phyloP scores from a whole-genome alignment of 2,329 filamentous ascomycete genomes.

The Aspergillus sp. region DNA sequence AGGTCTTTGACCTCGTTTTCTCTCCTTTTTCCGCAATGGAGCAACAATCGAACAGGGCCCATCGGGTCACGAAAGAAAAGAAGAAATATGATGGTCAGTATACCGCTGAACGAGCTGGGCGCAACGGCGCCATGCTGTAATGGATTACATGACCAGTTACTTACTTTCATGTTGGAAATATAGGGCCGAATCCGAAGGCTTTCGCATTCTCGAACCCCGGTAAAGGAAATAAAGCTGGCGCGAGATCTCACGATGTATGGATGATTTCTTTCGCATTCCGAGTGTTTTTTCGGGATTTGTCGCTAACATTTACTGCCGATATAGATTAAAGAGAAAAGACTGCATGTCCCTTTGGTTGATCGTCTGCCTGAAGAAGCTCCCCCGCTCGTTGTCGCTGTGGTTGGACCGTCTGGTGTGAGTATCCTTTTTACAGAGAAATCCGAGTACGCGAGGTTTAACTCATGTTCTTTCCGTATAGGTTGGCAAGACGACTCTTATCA shows the following conservation, averaged over 20 bases:
- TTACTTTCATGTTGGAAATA: slow-evolving; percentile 8
- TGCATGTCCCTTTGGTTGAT: slow-evolving; percentile 96
- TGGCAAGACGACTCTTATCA: slow-evolving; percentile 93
- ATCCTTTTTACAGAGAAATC: not conserved
- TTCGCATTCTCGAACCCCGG: slow-evolving; percentile 84
- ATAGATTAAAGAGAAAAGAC: slow-evolving; percentile 88
- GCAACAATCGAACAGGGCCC: slow-evolving; percentile 79
- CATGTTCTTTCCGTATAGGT: slow-evolving; percentile 36
- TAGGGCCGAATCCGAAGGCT: slow-evolving; percentile 82
- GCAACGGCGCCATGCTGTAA: not conserved
- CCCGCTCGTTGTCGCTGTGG: slow-evolving; percentile 87
- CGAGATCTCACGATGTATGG: slow-evolving; percentile 56
- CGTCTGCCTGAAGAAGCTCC: slow-evolving; percentile 93
- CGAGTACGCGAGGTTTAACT: not conserved
- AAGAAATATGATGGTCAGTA: slow-evolving; percentile 67
- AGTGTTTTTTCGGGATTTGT: not conserved
- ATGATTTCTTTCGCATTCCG: not conserved
- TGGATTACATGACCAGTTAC: not conserved
- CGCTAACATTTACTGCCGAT: slow-evolving; percentile 17
- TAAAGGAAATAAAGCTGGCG: slow-evolving; percentile 68
- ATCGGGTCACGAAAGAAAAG: slow-evolving; percentile 86
- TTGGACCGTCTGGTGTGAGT: slow-evolving; percentile 84
- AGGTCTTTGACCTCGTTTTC: slow-evolving; percentile 28
- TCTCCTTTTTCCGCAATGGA: slow-evolving; percentile 59
- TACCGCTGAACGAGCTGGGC: not conserved